Evolutionary conservation across 352 stramenopile species (phyloP), one percentile per base, ranked within the genome.

Genomic region (Phytophthora sansomeana): DNA sequence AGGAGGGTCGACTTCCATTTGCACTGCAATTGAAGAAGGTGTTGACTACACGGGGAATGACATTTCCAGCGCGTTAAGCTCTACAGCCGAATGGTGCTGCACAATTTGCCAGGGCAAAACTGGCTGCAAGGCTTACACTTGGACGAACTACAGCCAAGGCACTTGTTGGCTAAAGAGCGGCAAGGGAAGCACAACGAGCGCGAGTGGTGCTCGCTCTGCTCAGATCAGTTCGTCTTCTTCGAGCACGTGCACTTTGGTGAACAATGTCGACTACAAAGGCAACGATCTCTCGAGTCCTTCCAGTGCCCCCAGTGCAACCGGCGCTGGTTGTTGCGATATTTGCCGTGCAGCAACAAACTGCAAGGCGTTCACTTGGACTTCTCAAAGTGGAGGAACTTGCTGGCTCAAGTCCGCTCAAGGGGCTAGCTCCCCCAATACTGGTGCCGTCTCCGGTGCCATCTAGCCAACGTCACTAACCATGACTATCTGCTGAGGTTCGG

Each of bases 81-180:
- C n/a, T n/a, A n/a, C n/a, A n/a, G n/a, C n/a, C n/a, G n/a, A n/a
- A n/a, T n/a, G n/a, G n/a, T n/a, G n/a, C n/a, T n/a, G n/a, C n/a
- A n/a, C n/a, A n/a, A n/a, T n/a, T n/a, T n/a, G n/a, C n/a, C n/a
- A n/a, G n/a, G n/a, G n/a, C n/a, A n/a, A n/a, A n/a, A 63, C n/a
- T 6, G 64, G 55, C 17, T 89, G 80, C 41, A 70, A 72, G 1
- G 76, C 74, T 0, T 89, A 73, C 68, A 72, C 78, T 0, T 91
- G 82, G 82, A 85, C 47, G 9, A 77, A 75, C 57, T 74, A 68
- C 67, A 83, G 80, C 36, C 66, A 70, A 11, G 81, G 81, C 6
- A 87, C 74, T 13, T 89, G 81, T 52, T 90, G 75, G 74, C 63
- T 89, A 13, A 89, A 89, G 69, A 85, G 58, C 32, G 68, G 26